phyloP scores from a whole-genome alignment of 129 eudicot species.

The Arctium lappa region DNA sequence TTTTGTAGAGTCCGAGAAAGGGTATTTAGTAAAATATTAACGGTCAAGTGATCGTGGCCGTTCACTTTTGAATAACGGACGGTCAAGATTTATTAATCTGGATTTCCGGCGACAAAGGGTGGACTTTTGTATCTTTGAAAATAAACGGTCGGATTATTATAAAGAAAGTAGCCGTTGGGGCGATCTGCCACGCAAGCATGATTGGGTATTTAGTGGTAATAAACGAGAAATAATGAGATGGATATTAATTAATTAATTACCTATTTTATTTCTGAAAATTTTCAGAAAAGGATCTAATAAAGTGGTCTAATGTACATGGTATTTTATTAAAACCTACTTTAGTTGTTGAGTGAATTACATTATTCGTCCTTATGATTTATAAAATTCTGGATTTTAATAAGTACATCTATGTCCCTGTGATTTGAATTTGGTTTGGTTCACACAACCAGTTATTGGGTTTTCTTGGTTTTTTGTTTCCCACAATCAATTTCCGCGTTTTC shows the following conservation, averaged over 20 bases:
- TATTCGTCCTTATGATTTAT: neutral
- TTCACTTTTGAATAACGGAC: constrained; percentile 22
- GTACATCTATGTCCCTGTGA: too few relatives aligned
- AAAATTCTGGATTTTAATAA: neutral
- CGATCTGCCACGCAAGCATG: constrained; percentile 34
- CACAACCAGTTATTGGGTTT: too few relatives aligned
- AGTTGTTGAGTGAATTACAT: neutral
- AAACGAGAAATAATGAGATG: constrained; percentile 17
- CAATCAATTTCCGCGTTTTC: too few relatives aligned
- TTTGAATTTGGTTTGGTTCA: too few relatives aligned
- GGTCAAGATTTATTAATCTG: constrained; percentile 17
- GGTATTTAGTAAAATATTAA: constrained; percentile 15
- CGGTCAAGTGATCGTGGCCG: constrained; percentile 51
- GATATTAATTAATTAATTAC: neutral
- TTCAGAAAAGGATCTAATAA: constrained; percentile 9
- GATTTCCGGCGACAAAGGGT: constrained; percentile 5
- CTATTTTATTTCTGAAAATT: neutral
- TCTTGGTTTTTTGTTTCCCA: too few relatives aligned
- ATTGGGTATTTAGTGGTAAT: constrained; percentile 34
- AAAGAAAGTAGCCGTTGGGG: constrained; percentile 35
- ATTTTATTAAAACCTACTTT: too few relatives aligned
- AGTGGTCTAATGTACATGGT: constrained; percentile 1
- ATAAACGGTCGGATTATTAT: constrained; percentile 46
- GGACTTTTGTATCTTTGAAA: constrained; percentile 21
- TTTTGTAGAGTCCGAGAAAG: constrained; percentile 16